A percentile compares a stretch with the other conserved stretches of the same genome.
phyloP scores from a whole-genome alignment of 345 rosid species.

The Atalantia buxifolia region DNA sequence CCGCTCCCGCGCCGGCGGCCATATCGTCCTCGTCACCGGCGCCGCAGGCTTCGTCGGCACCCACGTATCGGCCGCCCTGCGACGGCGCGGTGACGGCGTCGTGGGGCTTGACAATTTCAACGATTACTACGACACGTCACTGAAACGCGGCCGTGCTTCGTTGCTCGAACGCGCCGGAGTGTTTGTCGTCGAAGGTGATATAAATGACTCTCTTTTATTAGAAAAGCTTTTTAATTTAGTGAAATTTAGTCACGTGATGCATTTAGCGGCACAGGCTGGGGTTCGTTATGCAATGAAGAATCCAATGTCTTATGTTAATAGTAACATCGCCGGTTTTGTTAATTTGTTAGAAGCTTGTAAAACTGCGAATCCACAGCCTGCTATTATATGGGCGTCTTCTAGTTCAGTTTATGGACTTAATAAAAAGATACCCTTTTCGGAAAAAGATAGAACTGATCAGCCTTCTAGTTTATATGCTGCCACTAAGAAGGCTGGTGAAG shows the following conservation, averaged over 20 bases:
- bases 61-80: conserved; percentile 43
- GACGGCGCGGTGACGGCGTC: conserved; percentile 50
- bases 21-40: conserved; percentile 48
- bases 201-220: conserved; percentile 34
- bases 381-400: conserved; percentile 57
- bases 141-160: conserved; percentile 41
- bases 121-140: conserved; percentile 42
- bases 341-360: conserved; percentile 45
- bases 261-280: conserved; percentile 53
- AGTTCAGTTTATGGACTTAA: conserved; percentile 58
- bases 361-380: conserved; percentile 45
- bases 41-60: conserved; percentile 64
- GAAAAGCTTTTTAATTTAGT: conserved; percentile 42
- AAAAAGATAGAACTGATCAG: conserved; percentile 43
- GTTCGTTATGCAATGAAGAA: conserved; percentile 53
- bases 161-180: conserved; percentile 39
- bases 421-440: conserved; percentile 49
- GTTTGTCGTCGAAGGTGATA: conserved; percentile 44
- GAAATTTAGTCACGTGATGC: conserved; percentile 55
- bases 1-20: conserved; percentile 28
- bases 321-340: conserved; percentile 52
- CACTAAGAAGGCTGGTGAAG: conserved; percentile 56
- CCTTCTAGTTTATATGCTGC: conserved; percentile 56
- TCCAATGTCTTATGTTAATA: conserved; percentile 44
- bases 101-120: conserved; percentile 55